Evolutionary conservation across 371 early-diverging fungal genomes (phyloP).

Genomic region (Thermomucor indicae-seudaticae): DNA sequence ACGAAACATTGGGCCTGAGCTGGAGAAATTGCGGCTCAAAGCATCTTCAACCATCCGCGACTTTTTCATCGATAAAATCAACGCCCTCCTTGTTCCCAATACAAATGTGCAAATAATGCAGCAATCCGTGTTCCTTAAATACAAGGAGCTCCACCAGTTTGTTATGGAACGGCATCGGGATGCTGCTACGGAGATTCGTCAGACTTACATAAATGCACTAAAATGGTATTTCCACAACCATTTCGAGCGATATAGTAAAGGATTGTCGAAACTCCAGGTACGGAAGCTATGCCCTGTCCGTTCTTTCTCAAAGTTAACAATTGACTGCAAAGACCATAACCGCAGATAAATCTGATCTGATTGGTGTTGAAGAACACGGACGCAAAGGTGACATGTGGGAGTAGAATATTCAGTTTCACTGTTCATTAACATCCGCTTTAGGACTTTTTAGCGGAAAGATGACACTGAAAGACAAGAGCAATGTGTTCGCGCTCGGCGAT

Average conservation of each 20-base stretch:
- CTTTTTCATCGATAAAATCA: slow-evolving; percentile 79
- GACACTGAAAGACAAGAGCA: slow-evolving; percentile 66
- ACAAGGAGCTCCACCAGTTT: slow-evolving; percentile 84
- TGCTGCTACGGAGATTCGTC: slow-evolving; percentile 82
- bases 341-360: slow-evolving; percentile 79
- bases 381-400: slow-evolving; percentile 42
- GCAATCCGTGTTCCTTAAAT: slow-evolving; percentile 82
- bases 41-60: slow-evolving; percentile 82
- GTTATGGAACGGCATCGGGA: slow-evolving; percentile 85
- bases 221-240: slow-evolving; percentile 81
- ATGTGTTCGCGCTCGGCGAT: slow-evolving; percentile 71
- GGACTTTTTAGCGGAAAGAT: slow-evolving; percentile 57
- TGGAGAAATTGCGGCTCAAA: slow-evolving; percentile 80
- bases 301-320: slow-evolving; percentile 15
- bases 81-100: slow-evolving; percentile 78
- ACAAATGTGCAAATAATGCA: slow-evolving; percentile 92
- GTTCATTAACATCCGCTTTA: slow-evolving; percentile 22
- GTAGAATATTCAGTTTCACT: not conserved
- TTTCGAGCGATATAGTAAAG: slow-evolving; percentile 83
- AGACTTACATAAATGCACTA: slow-evolving; percentile 78
- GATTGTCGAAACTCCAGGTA: slow-evolving; percentile 72
- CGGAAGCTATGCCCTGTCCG: not conserved
- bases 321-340: too few species aligned
- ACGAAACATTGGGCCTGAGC: slow-evolving; percentile 84
- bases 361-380: slow-evolving; percentile 76